Conservation (phyloP, 352 stramenopile genomes). For the Phytophthora pini region DNA sequence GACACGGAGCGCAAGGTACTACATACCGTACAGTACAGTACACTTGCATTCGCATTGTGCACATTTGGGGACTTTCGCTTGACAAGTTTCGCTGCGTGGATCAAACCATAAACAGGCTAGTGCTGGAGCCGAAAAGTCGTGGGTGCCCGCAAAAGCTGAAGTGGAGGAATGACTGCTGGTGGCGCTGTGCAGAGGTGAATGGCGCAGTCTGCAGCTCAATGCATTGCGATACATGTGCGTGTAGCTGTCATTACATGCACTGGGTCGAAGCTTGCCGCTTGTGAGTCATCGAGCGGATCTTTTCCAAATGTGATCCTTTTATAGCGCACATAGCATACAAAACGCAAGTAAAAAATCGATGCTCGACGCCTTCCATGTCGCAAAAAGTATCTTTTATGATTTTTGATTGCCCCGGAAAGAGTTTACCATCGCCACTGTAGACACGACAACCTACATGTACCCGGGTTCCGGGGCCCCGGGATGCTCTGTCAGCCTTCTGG, state of each 20-base stretch:
- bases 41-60: too few relatives aligned
- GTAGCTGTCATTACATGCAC: too few relatives aligned
- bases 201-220: background rate
- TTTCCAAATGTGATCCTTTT: background rate
- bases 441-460: background rate
- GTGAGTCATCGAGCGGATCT: too few relatives aligned
- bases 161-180: background rate
- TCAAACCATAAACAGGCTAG: slow-evolving; percentile 5
- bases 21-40: too few relatives aligned
- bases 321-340: background rate
- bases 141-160: background rate
- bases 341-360: background rate
- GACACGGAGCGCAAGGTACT: too few relatives aligned
- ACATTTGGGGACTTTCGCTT: slow-evolving; percentile 1
- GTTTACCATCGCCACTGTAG: background rate
- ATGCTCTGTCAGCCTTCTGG: background rate
- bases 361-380: background rate
- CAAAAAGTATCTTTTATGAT: slow-evolving; percentile 9
- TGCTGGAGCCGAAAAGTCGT: background rate
- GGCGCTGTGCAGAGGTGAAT: background rate
- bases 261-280: too few relatives aligned
- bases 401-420: background rate
- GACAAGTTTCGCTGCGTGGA: slow-evolving; percentile 4
- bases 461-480: too few relatives aligned
- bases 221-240: background rate